Base-by-base conservation (phyloP, 371 early-diverging fungal species). In the Funneliformis caledonium region DNA sequence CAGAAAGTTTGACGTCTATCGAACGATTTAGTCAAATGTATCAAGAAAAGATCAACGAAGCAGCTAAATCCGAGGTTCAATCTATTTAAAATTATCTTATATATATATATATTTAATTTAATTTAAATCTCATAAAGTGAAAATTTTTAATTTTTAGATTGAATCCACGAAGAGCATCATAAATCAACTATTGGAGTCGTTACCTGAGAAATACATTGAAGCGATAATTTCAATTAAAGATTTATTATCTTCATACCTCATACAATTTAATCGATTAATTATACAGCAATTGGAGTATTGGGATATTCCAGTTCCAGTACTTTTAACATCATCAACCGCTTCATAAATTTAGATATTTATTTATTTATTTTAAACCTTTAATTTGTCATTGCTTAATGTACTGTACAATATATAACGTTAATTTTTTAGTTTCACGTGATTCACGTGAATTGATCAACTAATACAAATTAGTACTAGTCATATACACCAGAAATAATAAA, bases 21-120 rank as follows among this genome's bases (percentile, higher is more conserved):
- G 91, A 92, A 78, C 81, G 85, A 48, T 95, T 96, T 84, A 88
- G 93, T 81, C 78, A 82, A n/a, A 87, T 94, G 88, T 95, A 95
- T 81, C 89, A 89, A 68, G 85, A 92, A 52, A 83, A 31, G 48
- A n/a, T 65, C 12, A 64, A 22, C 19, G 33, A 31, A 31, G 22
- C 64, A 64, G 3, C 33, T 33, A 72, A 48, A 37, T 8, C 4
- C 0, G 48, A 72, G 50, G 72, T 72, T 31, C 19, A 33, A 22
- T 16, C 56, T 56, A 56, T 56, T 56, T 56, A 7, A 56, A 64
- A 3, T 8, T 11, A 62, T 64, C 3, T 62, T 26, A 4, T 31
- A 11, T 31, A 64, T 14, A 4, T 56, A 14, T 56, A 14, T 56
- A 14, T 14, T 2, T 56, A 14, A 26, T 56, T 2, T 56, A 14